Base-by-base conservation (phyloP, 306 rosid genomes). In the Elaeagnus macrophylla region DNA sequence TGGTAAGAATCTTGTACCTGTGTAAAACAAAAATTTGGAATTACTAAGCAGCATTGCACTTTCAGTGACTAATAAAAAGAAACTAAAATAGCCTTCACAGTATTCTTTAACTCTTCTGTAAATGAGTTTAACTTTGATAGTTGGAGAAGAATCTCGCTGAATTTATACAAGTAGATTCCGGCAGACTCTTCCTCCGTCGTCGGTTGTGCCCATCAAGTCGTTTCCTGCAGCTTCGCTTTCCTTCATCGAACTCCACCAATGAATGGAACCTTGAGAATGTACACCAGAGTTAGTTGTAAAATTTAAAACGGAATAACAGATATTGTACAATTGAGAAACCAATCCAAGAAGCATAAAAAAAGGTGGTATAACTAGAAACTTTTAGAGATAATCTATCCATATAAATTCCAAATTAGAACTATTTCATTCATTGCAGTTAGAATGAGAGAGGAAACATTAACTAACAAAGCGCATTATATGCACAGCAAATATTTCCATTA, bases 181-280 rank as follows among this genome's bases (percentile, higher is more conserved):
- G 79, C 62, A 80, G 97, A 62, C 93, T 85, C 56, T 89, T 85
- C 79, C 95, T 80, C 66, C 95, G 61, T 49, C 93, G 93, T 57
- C 76, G 68, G 57, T 89, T 89, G 71, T 89, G 95, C 17, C 93
- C 93, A 55, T 77, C 97, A 52, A 89, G 95, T 11, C 97, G 81
- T 25, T 81, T 89, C 72, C 97, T 68, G 68, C 97, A 85, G 75
- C 93, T 89, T 72, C 97, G 77, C 65, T 89, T 89, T 51, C 80
- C 85, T 18, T 85, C 89, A 60, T 89, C 97, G 60, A 89, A 82
- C 75, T 89, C 97, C 48, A 54, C 86, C 71, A 85, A 78, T 15
- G 89, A 82, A 75, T 83, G 97, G 74, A 89, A 89, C 79, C 95
- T 88, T 64, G 58, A 15, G 39, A 66, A 52, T 15, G 46, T 37